Evolutionary conservation across 1,284 basidiomycete species (phyloP).

Genomic region (Mycena citricolor): DNA sequence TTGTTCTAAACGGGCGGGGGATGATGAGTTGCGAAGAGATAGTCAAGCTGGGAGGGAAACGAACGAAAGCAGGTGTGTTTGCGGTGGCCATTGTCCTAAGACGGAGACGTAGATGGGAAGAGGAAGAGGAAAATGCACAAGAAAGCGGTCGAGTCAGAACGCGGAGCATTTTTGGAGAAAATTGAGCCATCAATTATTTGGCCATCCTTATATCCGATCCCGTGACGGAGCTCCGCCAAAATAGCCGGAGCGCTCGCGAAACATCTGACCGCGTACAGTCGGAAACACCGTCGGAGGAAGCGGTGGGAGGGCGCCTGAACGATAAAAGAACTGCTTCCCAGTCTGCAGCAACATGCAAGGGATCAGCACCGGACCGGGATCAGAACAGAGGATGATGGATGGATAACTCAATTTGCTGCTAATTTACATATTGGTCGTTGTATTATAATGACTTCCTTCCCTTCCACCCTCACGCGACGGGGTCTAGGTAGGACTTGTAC

Average conservation of each 20-base stretch:
- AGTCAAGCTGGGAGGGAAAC: conserved; percentile 31
- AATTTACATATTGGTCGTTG: too few relatives aligned
- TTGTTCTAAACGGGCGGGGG: conserved; percentile 68
- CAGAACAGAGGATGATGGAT: too few relatives aligned
- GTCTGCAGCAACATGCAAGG: too few relatives aligned
- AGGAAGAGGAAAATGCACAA: conserved; percentile 9
- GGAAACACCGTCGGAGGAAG: too few relatives aligned
- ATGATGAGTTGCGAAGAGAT: conserved; percentile 4
- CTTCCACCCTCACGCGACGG: too few relatives aligned
- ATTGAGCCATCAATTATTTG: background rate
- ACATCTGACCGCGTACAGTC: too few relatives aligned
- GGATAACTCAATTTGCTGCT: too few relatives aligned
- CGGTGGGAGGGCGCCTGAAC: too few relatives aligned
- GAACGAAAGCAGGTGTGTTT: conserved; percentile 59
- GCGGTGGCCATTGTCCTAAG: conserved; percentile 57
- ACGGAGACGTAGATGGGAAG: conserved; percentile 9
- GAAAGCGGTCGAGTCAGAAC: conserved; percentile 19
- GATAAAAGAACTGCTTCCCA: too few relatives aligned
- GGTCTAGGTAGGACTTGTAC: conserved; percentile 39
- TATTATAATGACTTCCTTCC: too few relatives aligned
- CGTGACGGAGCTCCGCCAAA: background rate
- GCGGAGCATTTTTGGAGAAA: conserved; percentile 16
- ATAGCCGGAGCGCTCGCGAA: too few relatives aligned
- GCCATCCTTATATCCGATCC: background rate
- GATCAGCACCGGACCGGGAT: too few relatives aligned